Conservation (phyloP, 306 rosid species). For the Oemleria cerasiformis region DNA sequence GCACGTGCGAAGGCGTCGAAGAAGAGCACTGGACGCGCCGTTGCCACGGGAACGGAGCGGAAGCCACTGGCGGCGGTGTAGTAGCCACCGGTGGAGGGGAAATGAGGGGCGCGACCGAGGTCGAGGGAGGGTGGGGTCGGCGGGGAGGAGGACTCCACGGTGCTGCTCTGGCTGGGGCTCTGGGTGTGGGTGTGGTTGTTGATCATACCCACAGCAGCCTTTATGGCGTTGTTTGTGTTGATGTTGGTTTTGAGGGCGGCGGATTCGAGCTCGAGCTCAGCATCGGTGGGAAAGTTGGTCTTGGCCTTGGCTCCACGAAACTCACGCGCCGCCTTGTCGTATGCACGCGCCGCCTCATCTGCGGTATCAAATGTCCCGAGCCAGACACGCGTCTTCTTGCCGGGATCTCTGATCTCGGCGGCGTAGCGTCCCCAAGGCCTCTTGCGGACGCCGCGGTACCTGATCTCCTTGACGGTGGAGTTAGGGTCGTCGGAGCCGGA, state of each 20-base stretch:
- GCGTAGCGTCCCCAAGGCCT: conserved; percentile 96
- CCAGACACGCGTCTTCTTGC: conserved; percentile 84
- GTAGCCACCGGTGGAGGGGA: conserved; percentile 6
- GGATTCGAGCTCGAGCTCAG: conserved; percentile 32
- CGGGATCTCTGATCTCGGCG: conserved; percentile 92
- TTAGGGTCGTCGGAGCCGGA: neutral
- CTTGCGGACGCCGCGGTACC: conserved; percentile 73
- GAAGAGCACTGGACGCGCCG: conserved; percentile 41
- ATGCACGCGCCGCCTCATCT: conserved; percentile 82
- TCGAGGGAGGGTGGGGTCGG: conserved; percentile 33
- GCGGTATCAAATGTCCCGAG: conserved; percentile 86
- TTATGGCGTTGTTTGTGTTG: neutral
- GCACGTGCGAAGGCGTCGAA: conserved; percentile 55
- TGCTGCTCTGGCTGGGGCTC: conserved; percentile 20
- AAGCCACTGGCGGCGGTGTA: conserved; percentile 17
- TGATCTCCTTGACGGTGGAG: conserved; percentile 55
- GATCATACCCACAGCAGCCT: neutral
- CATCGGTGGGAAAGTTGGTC: conserved; percentile 45
- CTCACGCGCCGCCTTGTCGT: conserved; percentile 72
- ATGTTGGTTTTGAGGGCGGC: neutral
- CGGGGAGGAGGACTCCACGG: conserved; percentile 32
- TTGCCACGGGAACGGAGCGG: conserved; percentile 21
- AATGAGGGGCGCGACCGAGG: conserved; percentile 32
- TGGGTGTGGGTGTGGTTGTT: neutral
- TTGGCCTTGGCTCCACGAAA: conserved; percentile 76